Base-by-base conservation (phyloP, 2,329 filamentous ascomycete species). In the Sclerotinia subarctica region DNA sequence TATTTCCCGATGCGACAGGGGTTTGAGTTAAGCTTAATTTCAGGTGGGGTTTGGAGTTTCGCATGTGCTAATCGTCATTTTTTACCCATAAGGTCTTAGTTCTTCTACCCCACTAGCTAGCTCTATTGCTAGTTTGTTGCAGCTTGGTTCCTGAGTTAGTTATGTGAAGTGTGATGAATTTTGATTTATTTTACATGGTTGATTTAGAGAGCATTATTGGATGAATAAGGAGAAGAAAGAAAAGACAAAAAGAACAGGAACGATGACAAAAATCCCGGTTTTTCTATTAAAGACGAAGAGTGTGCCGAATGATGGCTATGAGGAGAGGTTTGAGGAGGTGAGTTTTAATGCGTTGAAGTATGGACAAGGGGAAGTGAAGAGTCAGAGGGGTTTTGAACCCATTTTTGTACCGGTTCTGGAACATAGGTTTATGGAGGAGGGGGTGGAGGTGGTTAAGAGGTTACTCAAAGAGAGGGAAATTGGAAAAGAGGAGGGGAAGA, bases 231-330 rank as follows among this genome's bases (percentile, higher is more conserved):
- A 26, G 15, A 52, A 11, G 21, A 10, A 24, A 17, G 19, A 52
- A 5, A 15, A 2, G 1, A 38, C 1, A 10, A 11, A 38, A 44
- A 15, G 19, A 26, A 24, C 44, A 19, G 21, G 42, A 24, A 53
- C 42, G 19, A 53, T 35, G 68, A 64, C 65, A 32, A 52, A 72
- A n/a, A 78, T 81, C 13, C 89, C 90, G 1, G 79, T 95, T 29
- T 81, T 94, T 29, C 82, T 95, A 1, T 84, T 95, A 66, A 95
- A 95, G 79, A 94, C 92, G 3, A 89, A 85, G 74, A 94, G 91
- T 0, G 82, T 80, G 0, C 91, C 91, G 0, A 83, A 80, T 56
- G 92, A 95, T 77, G 84, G 85, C 11, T 95, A 95, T 76, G 84
- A 91, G 72, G 87, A 92, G 59, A 82, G 88, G 56, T 90, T 94